These are phyloP conservation scores for Termitomyces sp. DNA, from an alignment of 768 basidiomycete species.

Conservation along the genomic window DNA sequence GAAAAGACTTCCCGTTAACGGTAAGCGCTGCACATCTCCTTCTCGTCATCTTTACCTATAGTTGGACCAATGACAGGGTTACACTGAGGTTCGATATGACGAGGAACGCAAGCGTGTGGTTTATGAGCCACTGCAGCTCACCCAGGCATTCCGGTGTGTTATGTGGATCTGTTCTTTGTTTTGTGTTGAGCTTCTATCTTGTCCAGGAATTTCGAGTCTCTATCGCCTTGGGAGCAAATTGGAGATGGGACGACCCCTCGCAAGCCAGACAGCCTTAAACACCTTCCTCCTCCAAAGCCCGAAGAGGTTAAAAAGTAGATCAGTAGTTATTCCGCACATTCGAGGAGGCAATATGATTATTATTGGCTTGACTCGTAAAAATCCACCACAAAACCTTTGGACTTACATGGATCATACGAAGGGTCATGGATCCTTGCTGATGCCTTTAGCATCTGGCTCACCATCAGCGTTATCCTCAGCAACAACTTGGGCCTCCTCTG, in stretches of 20 bases:
- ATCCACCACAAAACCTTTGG: conserved; percentile 3
- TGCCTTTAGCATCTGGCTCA: conserved; percentile 14
- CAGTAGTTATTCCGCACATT: background rate
- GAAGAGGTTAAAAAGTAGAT: conserved; percentile 79
- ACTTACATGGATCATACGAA: conserved; percentile 20
- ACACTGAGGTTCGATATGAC: conserved; percentile 96
- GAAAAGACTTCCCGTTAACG: conserved; percentile 98
- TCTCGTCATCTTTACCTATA: background rate
- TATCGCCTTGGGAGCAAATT: conserved; percentile 94
- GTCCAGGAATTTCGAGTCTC: conserved; percentile 85
- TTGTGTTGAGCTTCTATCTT: background rate
- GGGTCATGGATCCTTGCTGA: conserved; percentile 25
- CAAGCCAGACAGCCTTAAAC: conserved; percentile 70
- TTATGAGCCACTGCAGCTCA: conserved; percentile 95
- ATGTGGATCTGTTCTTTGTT: background rate
- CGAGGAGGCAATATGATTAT: conserved; percentile 6
- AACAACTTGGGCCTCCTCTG: conserved; percentile 5
- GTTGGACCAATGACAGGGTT: conserved; percentile 57
- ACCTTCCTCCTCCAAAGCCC: conserved; percentile 67
- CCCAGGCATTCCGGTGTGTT: conserved; percentile 91
- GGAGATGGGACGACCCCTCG: conserved; percentile 53
- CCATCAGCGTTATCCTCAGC: conserved; percentile 6
- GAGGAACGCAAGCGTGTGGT: conserved; percentile 97
- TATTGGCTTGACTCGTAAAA: conserved; percentile 6
- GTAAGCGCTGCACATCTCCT: conserved; percentile 37